A percentile compares a stretch with the other conserved stretches of the same genome.
Evolutionary conservation across 306 rosid species (phyloP).

Genomic region (Hippophae tibetana): DNA sequence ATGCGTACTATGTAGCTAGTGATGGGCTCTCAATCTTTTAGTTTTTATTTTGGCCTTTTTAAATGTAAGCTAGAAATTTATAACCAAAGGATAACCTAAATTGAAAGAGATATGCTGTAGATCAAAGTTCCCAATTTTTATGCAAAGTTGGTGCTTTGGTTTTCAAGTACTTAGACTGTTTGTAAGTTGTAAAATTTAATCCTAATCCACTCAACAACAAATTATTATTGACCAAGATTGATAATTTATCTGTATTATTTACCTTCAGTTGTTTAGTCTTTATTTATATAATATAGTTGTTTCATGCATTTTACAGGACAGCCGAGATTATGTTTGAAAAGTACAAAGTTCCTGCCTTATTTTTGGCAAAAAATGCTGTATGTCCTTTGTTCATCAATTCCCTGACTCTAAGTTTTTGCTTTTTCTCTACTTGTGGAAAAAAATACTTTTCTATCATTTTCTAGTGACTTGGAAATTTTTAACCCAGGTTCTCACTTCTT

Average conservation of each 20-base stretch:
- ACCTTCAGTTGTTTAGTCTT: neutral
- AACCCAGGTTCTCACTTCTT: slow-evolving; percentile 84
- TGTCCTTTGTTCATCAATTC: slow-evolving; percentile 22
- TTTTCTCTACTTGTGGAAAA: slow-evolving; percentile 4
- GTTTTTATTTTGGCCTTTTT: no score
- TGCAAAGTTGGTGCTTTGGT: no score
- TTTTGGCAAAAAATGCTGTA: slow-evolving; percentile 97
- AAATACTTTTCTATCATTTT: neutral
- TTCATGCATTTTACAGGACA: slow-evolving; percentile 51
- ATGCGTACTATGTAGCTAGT: no score
- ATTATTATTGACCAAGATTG: no score
- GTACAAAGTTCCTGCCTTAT: slow-evolving; percentile 93
- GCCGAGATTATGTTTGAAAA: slow-evolving; percentile 96
- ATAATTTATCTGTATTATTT: neutral
- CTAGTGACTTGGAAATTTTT: slow-evolving; percentile 13
- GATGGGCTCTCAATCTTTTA: no score
- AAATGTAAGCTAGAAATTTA: no score
- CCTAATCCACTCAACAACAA: no score
- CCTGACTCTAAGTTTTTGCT: slow-evolving; percentile 14
- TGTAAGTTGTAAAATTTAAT: no score
- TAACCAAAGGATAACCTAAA: no score
- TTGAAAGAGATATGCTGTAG: no score
- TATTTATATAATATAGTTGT: slow-evolving; percentile 13
- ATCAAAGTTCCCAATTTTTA: no score
- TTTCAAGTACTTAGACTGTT: no score